phyloP scores from a whole-genome alignment of 2,329 filamentous ascomycete species.

The Diaporthe batatas region DNA sequence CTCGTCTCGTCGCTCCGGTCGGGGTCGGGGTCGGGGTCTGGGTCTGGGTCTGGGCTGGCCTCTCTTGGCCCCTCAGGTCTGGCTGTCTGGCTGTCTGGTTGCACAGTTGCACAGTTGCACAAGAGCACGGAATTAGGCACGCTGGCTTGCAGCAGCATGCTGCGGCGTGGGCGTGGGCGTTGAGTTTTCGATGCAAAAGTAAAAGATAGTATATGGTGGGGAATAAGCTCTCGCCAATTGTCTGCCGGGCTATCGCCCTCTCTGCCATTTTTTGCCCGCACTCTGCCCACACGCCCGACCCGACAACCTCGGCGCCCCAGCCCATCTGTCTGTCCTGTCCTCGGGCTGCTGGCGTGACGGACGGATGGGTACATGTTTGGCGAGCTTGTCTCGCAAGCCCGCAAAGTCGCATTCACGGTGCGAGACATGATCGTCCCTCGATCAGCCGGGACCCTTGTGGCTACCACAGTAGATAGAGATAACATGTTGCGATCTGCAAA shows the following conservation, averaged over 20 bases:
- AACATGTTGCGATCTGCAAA: conserved; percentile 29
- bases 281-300: neutral
- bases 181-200: conserved; percentile 32
- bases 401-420: neutral
- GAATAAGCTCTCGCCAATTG: conserved; percentile 28
- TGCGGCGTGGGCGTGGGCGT: conserved; percentile 21
- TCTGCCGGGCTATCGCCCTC: conserved; percentile 8
- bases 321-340: conserved; percentile 15
- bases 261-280: neutral
- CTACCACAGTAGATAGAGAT: neutral
- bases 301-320: conserved; percentile 15
- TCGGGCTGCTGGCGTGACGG: neutral
- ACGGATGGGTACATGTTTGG: neutral
- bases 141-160: conserved; percentile 24
- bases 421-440: conserved; percentile 13
- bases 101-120: conserved; percentile 22
- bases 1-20: conserved; percentile 26
- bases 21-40: neutral
- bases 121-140: conserved; percentile 18
- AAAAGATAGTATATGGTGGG: conserved; percentile 28
- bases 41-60: conserved; percentile 9
- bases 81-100: neutral
- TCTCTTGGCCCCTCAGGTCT: neutral
- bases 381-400: conserved; percentile 2
- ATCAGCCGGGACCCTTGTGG: neutral